phyloP scores from a whole-genome alignment of 2,329 filamentous ascomycete species.

The Cucurbitaria berberidis region DNA sequence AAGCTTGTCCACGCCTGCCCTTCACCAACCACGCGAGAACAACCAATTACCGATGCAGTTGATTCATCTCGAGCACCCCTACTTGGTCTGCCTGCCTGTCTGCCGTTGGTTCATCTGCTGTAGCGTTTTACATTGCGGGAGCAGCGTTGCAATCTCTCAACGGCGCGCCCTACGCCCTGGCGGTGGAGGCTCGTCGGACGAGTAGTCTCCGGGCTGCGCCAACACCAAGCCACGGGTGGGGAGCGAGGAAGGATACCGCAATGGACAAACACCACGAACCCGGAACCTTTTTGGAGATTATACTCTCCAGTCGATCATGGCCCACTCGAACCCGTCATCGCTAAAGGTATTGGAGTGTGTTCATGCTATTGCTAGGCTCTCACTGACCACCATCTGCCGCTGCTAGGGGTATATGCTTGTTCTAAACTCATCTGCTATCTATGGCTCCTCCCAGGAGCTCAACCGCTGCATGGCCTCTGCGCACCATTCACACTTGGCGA shows the following conservation, averaged over 20 bases:
- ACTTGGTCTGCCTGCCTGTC: conserved; percentile 1
- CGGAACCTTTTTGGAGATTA: neutral
- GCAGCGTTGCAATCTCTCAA: conserved; percentile 9
- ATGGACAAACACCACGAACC: neutral
- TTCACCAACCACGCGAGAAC: neutral
- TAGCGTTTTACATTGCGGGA: conserved; percentile 7
- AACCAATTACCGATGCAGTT: conserved; percentile 14
- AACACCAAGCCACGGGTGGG: conserved; percentile 16
- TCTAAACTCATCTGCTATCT: conserved; percentile 1
- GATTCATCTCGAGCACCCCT: neutral
- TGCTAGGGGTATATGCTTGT: conserved; percentile 1
- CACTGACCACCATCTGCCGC: neutral
- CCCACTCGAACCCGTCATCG: neutral
- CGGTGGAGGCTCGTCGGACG: conserved; percentile 20
- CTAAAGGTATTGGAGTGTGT: no score
- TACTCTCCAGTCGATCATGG: neutral
- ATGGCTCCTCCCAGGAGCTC: neutral
- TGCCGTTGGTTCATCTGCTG: conserved; percentile 5
- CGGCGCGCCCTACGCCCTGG: conserved; percentile 26
- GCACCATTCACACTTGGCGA: neutral
- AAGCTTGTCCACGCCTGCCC: conserved; percentile 27
- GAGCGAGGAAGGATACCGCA: neutral
- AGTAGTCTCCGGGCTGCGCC: conserved; percentile 24
- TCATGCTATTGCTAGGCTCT: no score
- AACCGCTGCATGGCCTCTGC: neutral